These are phyloP conservation scores for Yarrowia sp. DNA, from an alignment of 805 yeast genomes.

Conservation along the genomic window DNA sequence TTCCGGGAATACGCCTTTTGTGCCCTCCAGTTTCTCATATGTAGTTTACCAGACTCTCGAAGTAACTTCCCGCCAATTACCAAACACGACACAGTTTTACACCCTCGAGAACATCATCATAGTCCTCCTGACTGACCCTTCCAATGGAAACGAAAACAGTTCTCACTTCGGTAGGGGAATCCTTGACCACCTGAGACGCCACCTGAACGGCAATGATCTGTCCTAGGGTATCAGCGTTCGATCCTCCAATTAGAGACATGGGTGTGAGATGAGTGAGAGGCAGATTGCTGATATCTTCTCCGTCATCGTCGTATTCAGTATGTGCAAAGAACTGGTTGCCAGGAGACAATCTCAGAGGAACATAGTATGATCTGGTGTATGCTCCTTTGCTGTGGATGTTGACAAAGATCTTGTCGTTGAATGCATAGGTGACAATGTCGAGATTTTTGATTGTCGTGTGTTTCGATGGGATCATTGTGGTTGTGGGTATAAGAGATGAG, in stretches of 20 bases:
- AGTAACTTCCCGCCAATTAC: background rate
- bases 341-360: constrained; percentile 41
- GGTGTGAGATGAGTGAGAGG: constrained; percentile 46
- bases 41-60: too few species aligned
- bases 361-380: constrained; percentile 46
- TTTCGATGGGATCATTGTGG: constrained; percentile 31
- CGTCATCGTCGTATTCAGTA: constrained; percentile 30
- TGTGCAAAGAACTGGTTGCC: constrained; percentile 37
- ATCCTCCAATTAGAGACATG: constrained; percentile 44
- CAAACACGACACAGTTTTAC: constrained; percentile 24
- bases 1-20: too few species aligned
- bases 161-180: constrained; percentile 26
- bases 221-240: constrained; percentile 38
- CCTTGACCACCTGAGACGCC: constrained; percentile 29
- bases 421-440: constrained; percentile 47
- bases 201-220: constrained; percentile 36
- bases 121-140: constrained; percentile 18
- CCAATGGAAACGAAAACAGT: constrained; percentile 32
- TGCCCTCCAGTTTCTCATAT: too few species aligned
- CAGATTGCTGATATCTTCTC: constrained; percentile 32
- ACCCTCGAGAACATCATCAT: constrained; percentile 16
- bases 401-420: constrained; percentile 48
- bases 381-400: constrained; percentile 48
- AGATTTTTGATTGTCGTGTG: constrained; percentile 43
- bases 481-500: background rate